Percentiles rank a stretch among this genome's conserved stretches.
phyloP scores from a whole-genome alignment of 257 asterid genomes.

The Plantago elongata region DNA sequence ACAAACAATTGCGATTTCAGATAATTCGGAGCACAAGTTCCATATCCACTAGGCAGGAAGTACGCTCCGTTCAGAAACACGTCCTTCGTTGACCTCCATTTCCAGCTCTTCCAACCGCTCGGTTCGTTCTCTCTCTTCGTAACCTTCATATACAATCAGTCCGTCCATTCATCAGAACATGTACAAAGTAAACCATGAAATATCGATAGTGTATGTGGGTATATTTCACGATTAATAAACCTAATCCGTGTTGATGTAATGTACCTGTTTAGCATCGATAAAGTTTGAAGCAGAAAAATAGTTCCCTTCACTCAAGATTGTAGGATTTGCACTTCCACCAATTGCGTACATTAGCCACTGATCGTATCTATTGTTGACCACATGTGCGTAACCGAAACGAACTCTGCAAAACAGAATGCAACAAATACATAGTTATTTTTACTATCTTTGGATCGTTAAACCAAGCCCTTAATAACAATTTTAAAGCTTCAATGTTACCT shows the following conservation, averaged over 20 bases:
- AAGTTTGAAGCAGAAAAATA: conserved; percentile 36
- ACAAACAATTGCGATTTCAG: conserved; percentile 25
- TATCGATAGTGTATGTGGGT: too few species aligned
- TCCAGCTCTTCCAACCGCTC: conserved; percentile 31
- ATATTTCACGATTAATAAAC: too few species aligned
- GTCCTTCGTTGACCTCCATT: conserved; percentile 45
- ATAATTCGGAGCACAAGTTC: conserved; percentile 39
- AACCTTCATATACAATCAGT: conserved; percentile 16
- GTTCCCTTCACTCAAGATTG: conserved; percentile 55
- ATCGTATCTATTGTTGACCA: conserved; percentile 53
- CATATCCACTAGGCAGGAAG: conserved; percentile 43
- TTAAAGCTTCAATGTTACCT: conserved; percentile 30
- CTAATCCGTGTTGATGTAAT: too few species aligned
- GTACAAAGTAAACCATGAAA: too few species aligned
- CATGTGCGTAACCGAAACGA: conserved; percentile 63
- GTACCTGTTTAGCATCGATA: conserved; percentile 34
- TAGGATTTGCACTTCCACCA: conserved; percentile 64
- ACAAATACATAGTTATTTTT: background rate
- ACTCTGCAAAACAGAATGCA: conserved; percentile 35
- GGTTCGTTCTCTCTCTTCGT: conserved; percentile 36
- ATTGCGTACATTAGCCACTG: conserved; percentile 54
- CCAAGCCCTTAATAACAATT: background rate
- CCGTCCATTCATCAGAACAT: too few species aligned
- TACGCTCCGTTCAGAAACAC: conserved; percentile 44
- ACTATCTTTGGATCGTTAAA: too few species aligned